Conservation (phyloP, 116 monocot species). For the Iris pallida region DNA sequence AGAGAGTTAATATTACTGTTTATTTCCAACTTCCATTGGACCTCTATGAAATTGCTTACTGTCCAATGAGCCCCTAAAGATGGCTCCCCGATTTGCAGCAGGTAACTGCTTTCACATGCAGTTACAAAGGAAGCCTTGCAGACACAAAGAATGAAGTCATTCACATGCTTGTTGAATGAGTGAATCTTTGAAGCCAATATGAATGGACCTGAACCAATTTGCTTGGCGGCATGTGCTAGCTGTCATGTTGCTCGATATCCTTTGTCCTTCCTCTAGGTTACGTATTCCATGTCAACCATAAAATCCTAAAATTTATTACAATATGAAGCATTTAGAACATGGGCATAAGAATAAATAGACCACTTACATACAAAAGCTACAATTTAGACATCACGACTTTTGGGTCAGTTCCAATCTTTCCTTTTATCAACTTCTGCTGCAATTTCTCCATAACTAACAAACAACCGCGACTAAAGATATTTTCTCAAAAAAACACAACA, state of each 20-base stretch:
- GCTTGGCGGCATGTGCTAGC: slow-evolving; percentile 60
- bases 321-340: no score
- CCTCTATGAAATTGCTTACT: no score
- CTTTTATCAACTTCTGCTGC: slow-evolving; percentile 34
- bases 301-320: neutral
- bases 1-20: no score
- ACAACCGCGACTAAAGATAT: neutral
- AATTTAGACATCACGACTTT: slow-evolving; percentile 74
- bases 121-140: slow-evolving; percentile 43
- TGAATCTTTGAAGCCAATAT: slow-evolving; percentile 44
- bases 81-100: slow-evolving; percentile 50
- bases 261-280: slow-evolving; percentile 70
- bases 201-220: slow-evolving; percentile 58
- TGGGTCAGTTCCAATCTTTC: slow-evolving; percentile 62
- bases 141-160: slow-evolving; percentile 35
- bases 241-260: slow-evolving; percentile 74
- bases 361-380: slow-evolving; percentile 82
- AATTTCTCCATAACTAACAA: slow-evolving; percentile 64
- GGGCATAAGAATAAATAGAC: no score
- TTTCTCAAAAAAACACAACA: no score
- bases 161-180: slow-evolving; percentile 37
- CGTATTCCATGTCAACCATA: no score
- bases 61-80: no score
- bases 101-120: slow-evolving; percentile 20
- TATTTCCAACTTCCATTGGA: no score